Conservation (phyloP, 768 basidiomycete species). For the Pulveroboletus sp. region DNA sequence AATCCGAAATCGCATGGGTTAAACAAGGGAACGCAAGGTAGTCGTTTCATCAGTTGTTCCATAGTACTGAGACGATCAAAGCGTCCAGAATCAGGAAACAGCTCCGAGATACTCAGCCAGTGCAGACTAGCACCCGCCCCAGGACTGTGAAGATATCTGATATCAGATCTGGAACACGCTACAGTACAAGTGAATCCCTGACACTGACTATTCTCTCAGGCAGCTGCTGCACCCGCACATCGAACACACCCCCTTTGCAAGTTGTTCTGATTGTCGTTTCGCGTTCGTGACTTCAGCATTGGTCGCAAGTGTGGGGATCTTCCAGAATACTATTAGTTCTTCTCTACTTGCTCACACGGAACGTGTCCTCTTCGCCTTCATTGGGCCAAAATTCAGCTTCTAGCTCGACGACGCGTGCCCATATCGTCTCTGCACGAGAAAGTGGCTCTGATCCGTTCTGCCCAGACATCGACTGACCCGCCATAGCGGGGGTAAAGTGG, state of each 20-base stretch:
- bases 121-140: no score
- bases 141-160: neutral
- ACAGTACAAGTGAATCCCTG: no score
- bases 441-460: conserved; percentile 9
- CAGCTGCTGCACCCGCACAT: neutral
- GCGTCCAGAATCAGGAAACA: no score
- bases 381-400: conserved; percentile 59
- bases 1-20: no score
- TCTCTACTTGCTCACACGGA: conserved; percentile 1
- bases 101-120: no score
- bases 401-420: conserved; percentile 55
- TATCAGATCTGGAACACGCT: no score
- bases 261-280: no score
- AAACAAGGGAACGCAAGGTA: no score
- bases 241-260: no score
- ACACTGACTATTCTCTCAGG: neutral
- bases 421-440: conserved; percentile 44
- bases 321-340: neutral
- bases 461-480: conserved; percentile 22
- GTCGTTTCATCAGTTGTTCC: no score
- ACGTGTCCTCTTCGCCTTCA: conserved; percentile 32
- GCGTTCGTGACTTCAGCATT: neutral
- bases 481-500: conserved; percentile 33
- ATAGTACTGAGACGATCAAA: neutral
- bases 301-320: neutral